Base-by-base conservation (phyloP, 2,329 filamentous ascomycete species). In the Colletotrichum limetticola region DNA sequence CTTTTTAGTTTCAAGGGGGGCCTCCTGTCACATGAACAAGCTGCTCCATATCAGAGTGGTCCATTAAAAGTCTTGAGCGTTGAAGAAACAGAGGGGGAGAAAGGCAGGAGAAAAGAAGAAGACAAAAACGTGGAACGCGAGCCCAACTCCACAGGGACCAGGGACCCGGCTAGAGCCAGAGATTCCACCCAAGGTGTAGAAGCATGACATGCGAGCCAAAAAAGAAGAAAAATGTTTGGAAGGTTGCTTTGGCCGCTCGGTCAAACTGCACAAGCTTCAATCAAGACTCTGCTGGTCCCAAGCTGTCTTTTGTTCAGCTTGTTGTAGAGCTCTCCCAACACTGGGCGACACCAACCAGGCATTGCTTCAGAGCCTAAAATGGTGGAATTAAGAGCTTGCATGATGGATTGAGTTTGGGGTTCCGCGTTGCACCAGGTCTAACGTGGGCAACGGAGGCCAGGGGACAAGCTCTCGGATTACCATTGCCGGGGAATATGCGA, bases 131-230 rank as follows among this genome's bases (percentile, higher is more conserved):
- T 70, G 60, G 66, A 62, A 71, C 59, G 49, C 16, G 19, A 59
- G 42, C 52, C 57, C 60, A 26, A 71, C 28, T 28, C 26, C 37
- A 26, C 46, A 61, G 22, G 53, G n/a, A 57, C 69, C 42, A 30
- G 55, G 56, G 56, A 32, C 69, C 66, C 65, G 59, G 69, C 65
- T 24, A 69, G 55, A 59, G 65, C 69, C 66, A 59, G n/a, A 28
- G 59, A 64, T 69, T 68, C 28, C 63, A 42, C 26, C 69, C 58
- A 65, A 57, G 69, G 58, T 59, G 52, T 59, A 49, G 61, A 32
- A 53, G 49, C 14, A 58, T 61, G 35, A 46, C 35, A 61, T 35
- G 57, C 24, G 56, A 30, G 49, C 5, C 12, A 35, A n/a, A 46
- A 22, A 26, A 9, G 8, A 30, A 30, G 9, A 32, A 22, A 26